phyloP scores from a whole-genome alignment of 2,329 filamentous ascomycete species.

The Ophiostoma fasciatum region DNA sequence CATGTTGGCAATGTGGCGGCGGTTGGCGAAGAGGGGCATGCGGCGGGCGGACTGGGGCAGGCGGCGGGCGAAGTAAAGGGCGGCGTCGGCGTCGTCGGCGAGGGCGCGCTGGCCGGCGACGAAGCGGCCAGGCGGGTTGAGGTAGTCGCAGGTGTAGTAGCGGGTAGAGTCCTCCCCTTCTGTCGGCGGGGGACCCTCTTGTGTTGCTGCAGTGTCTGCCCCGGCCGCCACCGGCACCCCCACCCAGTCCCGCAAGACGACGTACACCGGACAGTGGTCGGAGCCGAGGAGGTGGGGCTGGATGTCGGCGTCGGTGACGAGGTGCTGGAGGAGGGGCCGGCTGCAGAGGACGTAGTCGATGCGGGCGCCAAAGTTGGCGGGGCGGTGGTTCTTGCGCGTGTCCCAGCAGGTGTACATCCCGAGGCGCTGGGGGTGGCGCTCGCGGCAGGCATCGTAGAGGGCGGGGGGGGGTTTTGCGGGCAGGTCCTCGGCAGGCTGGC shows the following conservation, averaged over 20 bases:
- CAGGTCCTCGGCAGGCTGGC: conserved; percentile 26
- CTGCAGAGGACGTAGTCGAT: conserved; percentile 92
- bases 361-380: conserved; percentile 79
- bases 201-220: no score
- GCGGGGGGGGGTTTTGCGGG: conserved; percentile 37
- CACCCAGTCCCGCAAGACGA: conserved; percentile 51
- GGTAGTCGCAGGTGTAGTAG: conserved; percentile 50
- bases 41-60: conserved; percentile 63
- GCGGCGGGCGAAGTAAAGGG: conserved; percentile 25
- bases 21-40: conserved; percentile 74
- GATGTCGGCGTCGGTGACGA: conserved; percentile 59
- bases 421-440: conserved; percentile 60
- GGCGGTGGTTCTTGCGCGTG: conserved; percentile 85
- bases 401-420: conserved; percentile 99
- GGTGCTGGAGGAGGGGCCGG: conserved; percentile 55
- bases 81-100: conserved; percentile 1
- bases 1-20: conserved; percentile 86
- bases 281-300: conserved; percentile 90
- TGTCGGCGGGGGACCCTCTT: no score
- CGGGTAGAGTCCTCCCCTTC: conserved; percentile 23
- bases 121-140: conserved; percentile 67
- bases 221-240: conserved; percentile 20
- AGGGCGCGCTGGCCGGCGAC: conserved; percentile 30
- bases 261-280: conserved; percentile 91
- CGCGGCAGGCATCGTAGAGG: conserved; percentile 70